Evolutionary conservation across 305 asterid species (phyloP), one percentile per base, ranked within the genome.

Genomic region (Solanum hybrid): DNA sequence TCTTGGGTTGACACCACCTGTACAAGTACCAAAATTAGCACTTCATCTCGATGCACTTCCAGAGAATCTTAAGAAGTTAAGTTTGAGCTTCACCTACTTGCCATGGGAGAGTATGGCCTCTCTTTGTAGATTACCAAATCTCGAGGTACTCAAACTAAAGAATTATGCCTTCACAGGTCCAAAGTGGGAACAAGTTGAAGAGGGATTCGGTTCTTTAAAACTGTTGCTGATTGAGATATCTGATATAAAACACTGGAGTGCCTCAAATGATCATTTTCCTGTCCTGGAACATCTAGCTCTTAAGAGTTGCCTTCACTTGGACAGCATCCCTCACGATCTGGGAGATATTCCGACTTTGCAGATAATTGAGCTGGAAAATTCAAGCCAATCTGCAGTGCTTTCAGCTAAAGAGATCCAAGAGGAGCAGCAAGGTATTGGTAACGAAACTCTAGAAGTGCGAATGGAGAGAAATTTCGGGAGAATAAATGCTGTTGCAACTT

Each of bases 111-210:
- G 69, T 1, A 66, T 86, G 88, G 0, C 32, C 2, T 64, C 60
- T 36, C 77, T 86, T 86, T 35, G 88, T 64, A 86, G 80, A 27
- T 66, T 86, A 75, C 80, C 86, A 4, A 77, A 36, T 13, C 89
- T 86, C 24, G 91, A 86, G 81, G 60, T 86, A 16, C 87, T 88
- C 69, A 88, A 90, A 73, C 64, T 76, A 36, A 88, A 88, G 4
- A 5, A 5, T 20, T 60, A 79, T 37, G 91, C 88, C 36, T 89
- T 91, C 84, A 64, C 84, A 12, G 91, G 91, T 1, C 88, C 88
- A 91, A 51, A 89, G 11, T 91, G 92, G 92, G 80, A 89, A 76
- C 88, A 86, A 80, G 29, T 56, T 42, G 90, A 86, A 46, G 90
- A 38, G 80, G 86, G 91, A 1, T 91, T 91, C 81, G 0, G 16